Conservation (phyloP, 345 rosid species). For the Eutrema heterophyllum region DNA sequence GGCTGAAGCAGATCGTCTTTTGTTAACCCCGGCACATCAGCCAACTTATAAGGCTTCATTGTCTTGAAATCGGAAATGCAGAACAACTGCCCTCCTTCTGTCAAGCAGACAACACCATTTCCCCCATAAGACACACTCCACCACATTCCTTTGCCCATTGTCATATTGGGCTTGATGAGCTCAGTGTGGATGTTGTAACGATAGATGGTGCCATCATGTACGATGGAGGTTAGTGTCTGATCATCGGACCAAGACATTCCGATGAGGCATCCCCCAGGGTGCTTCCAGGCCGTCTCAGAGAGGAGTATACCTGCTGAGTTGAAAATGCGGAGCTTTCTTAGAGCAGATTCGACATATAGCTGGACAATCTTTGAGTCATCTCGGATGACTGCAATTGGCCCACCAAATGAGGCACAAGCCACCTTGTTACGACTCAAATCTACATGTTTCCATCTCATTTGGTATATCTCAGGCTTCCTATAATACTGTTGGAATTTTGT, state of each 20-base stretch:
- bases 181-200: constrained; percentile 78
- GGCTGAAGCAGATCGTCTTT: constrained; percentile 54
- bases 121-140: constrained; percentile 91
- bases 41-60: constrained; percentile 50
- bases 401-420: constrained; percentile 92
- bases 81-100: constrained; percentile 61
- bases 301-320: constrained; percentile 75
- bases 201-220: constrained; percentile 89
- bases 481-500: too few species aligned
- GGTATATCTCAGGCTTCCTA: constrained; percentile 85
- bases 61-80: constrained; percentile 73
- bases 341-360: constrained; percentile 93
- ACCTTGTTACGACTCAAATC: constrained; percentile 86
- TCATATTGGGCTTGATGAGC: constrained; percentile 60
- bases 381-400: constrained; percentile 89
- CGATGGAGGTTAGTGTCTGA: constrained; percentile 70
- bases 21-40: constrained; percentile 42
- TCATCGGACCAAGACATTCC: constrained; percentile 98
- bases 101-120: constrained; percentile 82
- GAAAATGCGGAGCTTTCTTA: constrained; percentile 90
- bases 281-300: constrained; percentile 87
- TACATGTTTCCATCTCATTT: constrained; percentile 82
- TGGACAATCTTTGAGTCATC: constrained; percentile 99
- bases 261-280: constrained; percentile 85
- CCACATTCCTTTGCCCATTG: constrained; percentile 83